Base-by-base conservation (phyloP, 1,139 yeast species). In the Suhomyces terraborum region DNA sequence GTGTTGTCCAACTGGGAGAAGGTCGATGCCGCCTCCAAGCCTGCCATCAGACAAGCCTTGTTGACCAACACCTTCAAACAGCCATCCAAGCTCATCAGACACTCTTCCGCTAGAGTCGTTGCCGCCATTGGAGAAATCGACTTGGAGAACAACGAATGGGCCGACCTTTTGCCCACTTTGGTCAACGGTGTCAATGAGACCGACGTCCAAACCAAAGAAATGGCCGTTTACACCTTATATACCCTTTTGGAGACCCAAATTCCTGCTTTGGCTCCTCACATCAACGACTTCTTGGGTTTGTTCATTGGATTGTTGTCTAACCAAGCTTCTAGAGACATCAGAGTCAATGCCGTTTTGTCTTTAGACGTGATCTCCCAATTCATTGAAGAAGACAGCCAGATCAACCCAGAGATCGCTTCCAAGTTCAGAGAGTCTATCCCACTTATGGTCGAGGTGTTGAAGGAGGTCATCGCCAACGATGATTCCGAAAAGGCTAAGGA, bases 71-170 rank as follows among this genome's bases (percentile, higher is more conserved):
- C 95, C 32, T 82, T 89, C 64, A 72, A 74, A 38, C 63, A 60
- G 47, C 54, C 62, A 24, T 72, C 78, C 45, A 81, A 87, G 56
- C 72, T 80, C 45, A 85, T 91, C 48, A 82, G 96, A 67, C 98
- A 93, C 67, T 82, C 95, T 20, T 78, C 86, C 43, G 89, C 98
- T 8, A 81, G 97, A 64, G 88, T 91, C 43, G 82, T 93, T 51
- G 83, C 97, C 22, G 84, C 91, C 34, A 87, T 93, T 57, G 96
- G 89, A 33, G 82, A 81, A 51, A 65, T 73, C 41, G 98, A 93
- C 61, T 71, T 89, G 50, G 75, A 75, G 32, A 66, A 73, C 32
- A 68, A 76, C 50, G 65, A 79, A 54, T 93, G 98, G 98, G 79
- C 84, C 6, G 84, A 82, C 36, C 77, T 93, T 52, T 75, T 91